Conservation (phyloP, 345 rosid species). For the Excoecaria cochinchinensis region DNA sequence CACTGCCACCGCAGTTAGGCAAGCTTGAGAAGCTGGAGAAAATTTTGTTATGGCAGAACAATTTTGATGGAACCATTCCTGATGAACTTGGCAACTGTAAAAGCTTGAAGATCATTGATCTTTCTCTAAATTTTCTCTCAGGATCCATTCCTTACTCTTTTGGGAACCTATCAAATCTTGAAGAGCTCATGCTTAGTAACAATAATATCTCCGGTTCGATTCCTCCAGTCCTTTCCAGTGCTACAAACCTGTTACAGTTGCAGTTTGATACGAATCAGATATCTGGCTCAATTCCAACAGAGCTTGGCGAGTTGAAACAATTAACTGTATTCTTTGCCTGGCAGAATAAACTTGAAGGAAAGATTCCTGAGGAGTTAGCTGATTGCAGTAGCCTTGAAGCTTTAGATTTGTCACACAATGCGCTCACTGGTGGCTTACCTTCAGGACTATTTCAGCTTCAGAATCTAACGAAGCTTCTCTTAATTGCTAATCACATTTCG, state of each 20-base stretch:
- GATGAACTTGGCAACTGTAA: constrained; percentile 83
- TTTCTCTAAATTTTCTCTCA: constrained; percentile 73
- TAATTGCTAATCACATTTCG: constrained; percentile 72
- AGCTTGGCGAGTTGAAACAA: constrained; percentile 58
- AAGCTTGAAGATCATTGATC: constrained; percentile 62
- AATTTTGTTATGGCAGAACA: constrained; percentile 78
- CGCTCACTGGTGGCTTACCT: constrained; percentile 78
- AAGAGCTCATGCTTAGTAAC: constrained; percentile 80
- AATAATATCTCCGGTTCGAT: constrained; percentile 84
- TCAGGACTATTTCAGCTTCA: constrained; percentile 70
- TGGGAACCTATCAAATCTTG: constrained; percentile 56
- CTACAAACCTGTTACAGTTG: constrained; percentile 62
- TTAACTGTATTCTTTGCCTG: constrained; percentile 81
- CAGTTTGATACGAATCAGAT: constrained; percentile 82
- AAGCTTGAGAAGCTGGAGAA: constrained; percentile 70
- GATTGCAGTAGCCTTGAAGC: constrained; percentile 60
- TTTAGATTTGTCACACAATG: constrained; percentile 75
- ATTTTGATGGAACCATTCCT: constrained; percentile 71
- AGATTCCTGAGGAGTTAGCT: constrained; percentile 68
- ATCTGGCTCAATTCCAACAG: constrained; percentile 73
- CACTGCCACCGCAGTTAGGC: constrained; percentile 68
- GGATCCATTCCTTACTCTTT: constrained; percentile 66
- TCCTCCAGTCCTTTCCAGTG: constrained; percentile 59
- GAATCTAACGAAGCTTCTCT: constrained; percentile 74
- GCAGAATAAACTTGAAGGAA: constrained; percentile 92